Base-by-base conservation (phyloP, 176 grass and related monocot species). In the Avena sativa region DNA sequence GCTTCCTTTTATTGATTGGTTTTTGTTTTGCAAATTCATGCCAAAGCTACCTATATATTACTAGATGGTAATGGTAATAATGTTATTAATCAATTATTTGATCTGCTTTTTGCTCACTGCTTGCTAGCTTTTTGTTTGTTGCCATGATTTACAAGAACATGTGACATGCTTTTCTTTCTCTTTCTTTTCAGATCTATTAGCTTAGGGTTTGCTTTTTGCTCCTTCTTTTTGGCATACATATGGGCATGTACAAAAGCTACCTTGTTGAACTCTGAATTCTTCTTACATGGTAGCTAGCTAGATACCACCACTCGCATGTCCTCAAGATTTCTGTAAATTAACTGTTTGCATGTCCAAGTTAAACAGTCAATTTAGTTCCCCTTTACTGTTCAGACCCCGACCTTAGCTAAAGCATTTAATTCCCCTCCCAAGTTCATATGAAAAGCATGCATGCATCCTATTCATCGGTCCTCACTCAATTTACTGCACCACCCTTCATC, bases 151-250 rank as follows among this genome's bases (percentile, higher is more conserved):
- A 10, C 87, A 64, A 58, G 85, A 87, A 76, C 74, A 83, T 77
- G 58, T 56, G 62, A 84, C 65, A 90, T 76, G 38, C 40, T 8
- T 8, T 84, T 70, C 50, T 52, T 43, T 86, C 26, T 77, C 74
- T 89, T 76, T 17, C 66, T 90, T 81, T 81, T 85, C 12, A 88
- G 84, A 90, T 93, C 84, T 93, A 85, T 8, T 47, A 85, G 65
- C 72, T 82, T 90, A 93, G 91, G 88, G 85, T 88, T 90, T 81
- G 44, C 71, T 85, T 92, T 89, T 93, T 90, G 53, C 23, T 63
- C 8, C 83, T 66, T 88, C 51, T 71, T 88, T 86, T 88, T 63
- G 76, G 63, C 50, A 79, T 78, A 70, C 84, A 86, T 87, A 80
- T 55, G 64, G 79, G 51, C 78, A 80, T 72, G 32, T 64, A 73